A percentile compares a stretch with the other conserved stretches of the same genome.
Evolutionary conservation across 306 rosid species (phyloP).

Genomic region (Castanea crenata): DNA sequence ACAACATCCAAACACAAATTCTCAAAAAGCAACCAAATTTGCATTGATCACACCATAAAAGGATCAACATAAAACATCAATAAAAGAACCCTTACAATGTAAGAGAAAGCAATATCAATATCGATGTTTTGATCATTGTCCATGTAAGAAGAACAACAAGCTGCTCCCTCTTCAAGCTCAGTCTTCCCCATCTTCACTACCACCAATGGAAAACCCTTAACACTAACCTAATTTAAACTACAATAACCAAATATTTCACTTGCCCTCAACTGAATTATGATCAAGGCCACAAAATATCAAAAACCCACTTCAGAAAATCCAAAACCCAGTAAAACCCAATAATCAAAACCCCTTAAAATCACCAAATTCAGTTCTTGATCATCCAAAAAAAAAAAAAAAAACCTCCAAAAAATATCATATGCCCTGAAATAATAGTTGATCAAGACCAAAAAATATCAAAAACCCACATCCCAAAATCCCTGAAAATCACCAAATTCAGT

Average conservation of each 20-base stretch:
- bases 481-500: not conserved
- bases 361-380: too few relatives aligned
- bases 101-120: constrained; percentile 74
- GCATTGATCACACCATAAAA: constrained; percentile 41
- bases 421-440: too few relatives aligned
- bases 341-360: too few relatives aligned
- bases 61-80: constrained; percentile 19
- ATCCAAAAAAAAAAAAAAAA: not conserved
- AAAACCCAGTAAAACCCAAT: not conserved
- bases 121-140: constrained; percentile 58
- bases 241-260: not conserved
- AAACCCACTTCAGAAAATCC: not conserved
- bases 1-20: not conserved
- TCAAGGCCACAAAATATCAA: not conserved
- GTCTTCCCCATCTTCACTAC: constrained; percentile 66
- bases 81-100: constrained; percentile 66
- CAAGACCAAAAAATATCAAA: not conserved
- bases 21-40: not conserved
- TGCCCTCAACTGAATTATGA: not conserved
- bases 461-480: not conserved
- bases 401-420: not conserved
- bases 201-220: constrained; percentile 32
- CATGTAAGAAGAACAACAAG: constrained; percentile 53
- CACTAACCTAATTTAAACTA: constrained; percentile 24
- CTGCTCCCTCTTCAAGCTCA: constrained; percentile 93